Conservation (phyloP, 2,329 filamentous ascomycete species). For the Pezicula radicicola region DNA sequence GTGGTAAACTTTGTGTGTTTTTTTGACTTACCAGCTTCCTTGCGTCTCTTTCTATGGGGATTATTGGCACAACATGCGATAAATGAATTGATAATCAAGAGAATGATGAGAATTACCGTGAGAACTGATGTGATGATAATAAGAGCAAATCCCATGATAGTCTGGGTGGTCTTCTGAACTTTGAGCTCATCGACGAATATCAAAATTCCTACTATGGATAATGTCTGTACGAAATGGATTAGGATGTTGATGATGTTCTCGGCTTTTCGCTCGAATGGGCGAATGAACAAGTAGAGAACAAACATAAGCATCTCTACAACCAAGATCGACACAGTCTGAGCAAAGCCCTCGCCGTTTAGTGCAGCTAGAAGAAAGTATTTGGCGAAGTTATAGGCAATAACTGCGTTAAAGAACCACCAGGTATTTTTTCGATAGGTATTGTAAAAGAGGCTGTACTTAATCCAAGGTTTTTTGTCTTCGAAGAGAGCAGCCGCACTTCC, state of each 20-base stretch:
- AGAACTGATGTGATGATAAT: constrained; percentile 81
- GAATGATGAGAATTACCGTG: constrained; percentile 75
- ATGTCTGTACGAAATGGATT: constrained; percentile 80
- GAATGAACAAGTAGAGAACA: constrained; percentile 70
- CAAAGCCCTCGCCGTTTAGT: constrained; percentile 76
- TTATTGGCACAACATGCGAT: constrained; percentile 79
- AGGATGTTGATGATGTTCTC: constrained; percentile 86
- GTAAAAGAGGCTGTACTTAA: constrained; percentile 94
- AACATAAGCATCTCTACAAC: constrained; percentile 68
- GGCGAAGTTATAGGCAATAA: constrained; percentile 82
- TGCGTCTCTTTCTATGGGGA: constrained; percentile 79
- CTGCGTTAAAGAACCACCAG: constrained; percentile 92
- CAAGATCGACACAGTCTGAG: constrained; percentile 73
- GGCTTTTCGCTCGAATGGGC: constrained; percentile 80
- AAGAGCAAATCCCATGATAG: constrained; percentile 82
- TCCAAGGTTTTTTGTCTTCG: constrained; percentile 83
- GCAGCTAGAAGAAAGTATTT: constrained; percentile 81
- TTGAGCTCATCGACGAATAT: constrained; percentile 89
- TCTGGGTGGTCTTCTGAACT: constrained; percentile 84
- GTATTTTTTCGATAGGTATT: constrained; percentile 87
- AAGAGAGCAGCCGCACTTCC: constrained; percentile 71
- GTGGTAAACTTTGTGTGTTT: constrained; percentile 10
- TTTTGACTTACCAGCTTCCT: constrained; percentile 72
- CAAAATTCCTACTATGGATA: constrained; percentile 82
- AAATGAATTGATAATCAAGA: constrained; percentile 84